Conservation (phyloP, 1,284 basidiomycete species). For the Marasmius fiardii region DNA sequence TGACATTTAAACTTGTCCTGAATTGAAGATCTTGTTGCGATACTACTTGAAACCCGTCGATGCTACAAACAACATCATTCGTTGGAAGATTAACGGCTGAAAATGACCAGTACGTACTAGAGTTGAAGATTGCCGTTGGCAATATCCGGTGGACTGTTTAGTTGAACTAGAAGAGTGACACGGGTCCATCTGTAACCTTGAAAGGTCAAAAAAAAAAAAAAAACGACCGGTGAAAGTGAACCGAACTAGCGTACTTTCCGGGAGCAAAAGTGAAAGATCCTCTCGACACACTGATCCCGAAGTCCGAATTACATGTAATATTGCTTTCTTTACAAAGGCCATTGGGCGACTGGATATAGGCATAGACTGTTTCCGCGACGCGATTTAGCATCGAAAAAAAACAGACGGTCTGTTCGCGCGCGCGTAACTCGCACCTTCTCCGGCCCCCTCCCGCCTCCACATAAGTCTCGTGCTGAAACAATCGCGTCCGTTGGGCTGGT, state of each 20-base stretch:
- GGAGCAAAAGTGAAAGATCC: constrained; percentile 63
- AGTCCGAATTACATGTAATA: constrained; percentile 65
- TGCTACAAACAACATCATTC: constrained; percentile 31
- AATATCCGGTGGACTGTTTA: constrained; percentile 51
- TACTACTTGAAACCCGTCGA: constrained; percentile 52
- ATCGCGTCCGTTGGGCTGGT: constrained; percentile 49
- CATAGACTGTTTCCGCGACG: constrained; percentile 45
- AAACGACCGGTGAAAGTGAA: neutral
- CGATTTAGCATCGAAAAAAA: neutral
- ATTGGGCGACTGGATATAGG: constrained; percentile 55
- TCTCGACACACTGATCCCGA: constrained; percentile 68
- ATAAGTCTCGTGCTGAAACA: constrained; percentile 73
- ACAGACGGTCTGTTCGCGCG: neutral
- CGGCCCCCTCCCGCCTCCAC: constrained; percentile 62
- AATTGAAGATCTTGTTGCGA: constrained; percentile 50
- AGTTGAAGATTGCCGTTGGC: constrained; percentile 58
- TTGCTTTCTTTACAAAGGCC: constrained; percentile 53
- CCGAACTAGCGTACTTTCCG: constrained; percentile 45
- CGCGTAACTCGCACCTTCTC: constrained; percentile 54
- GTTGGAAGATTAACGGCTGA: neutral
- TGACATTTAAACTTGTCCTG: constrained; percentile 39
- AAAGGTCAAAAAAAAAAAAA: no score
- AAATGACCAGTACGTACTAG: constrained; percentile 35
- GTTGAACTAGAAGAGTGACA: constrained; percentile 52
- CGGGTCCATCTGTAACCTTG: constrained; percentile 50